Evolutionary conservation across 495 filamentous ascomycete genomes (phyloP).

Genomic region (Penicillium simplicissimum): DNA sequence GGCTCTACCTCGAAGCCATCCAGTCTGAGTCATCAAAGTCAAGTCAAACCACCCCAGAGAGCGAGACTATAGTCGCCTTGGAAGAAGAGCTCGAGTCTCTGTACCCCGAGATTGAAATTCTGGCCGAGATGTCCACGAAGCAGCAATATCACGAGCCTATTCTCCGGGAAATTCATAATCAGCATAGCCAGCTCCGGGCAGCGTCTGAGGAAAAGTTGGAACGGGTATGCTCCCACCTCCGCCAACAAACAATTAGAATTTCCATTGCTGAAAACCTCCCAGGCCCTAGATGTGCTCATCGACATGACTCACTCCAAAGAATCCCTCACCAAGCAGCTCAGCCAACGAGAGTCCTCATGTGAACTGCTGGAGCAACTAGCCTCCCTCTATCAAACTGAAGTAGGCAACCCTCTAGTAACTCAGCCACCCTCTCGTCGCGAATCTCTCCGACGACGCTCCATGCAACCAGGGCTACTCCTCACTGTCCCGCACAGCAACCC

Average conservation of each 20-base stretch:
- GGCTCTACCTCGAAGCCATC: constrained; percentile 42
- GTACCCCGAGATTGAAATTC: constrained; percentile 61
- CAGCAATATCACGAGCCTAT: constrained; percentile 62
- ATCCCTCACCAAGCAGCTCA: constrained; percentile 31
- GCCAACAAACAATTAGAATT: constrained; percentile 8
- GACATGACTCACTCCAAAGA: constrained; percentile 41
- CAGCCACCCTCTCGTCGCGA: constrained; percentile 33
- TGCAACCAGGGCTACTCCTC: constrained; percentile 22
- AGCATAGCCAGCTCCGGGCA: constrained; percentile 34
- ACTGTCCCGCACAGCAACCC: constrained; percentile 18
- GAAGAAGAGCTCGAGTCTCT: constrained; percentile 62
- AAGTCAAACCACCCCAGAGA: neutral
- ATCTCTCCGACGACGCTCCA: constrained; percentile 33
- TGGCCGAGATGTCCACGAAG: constrained; percentile 62
- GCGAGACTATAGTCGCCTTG: constrained; percentile 36
- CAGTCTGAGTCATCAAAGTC: constrained; percentile 6
- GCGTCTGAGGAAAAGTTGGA: constrained; percentile 37
- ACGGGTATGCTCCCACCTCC: constrained; percentile 25
- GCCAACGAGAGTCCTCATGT: constrained; percentile 39
- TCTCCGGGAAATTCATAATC: constrained; percentile 41
- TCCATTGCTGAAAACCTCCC: neutral
- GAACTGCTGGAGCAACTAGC: constrained; percentile 39
- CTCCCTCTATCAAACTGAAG: constrained; percentile 36
- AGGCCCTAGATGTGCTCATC: constrained; percentile 38
- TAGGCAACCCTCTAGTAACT: constrained; percentile 23